phyloP scores from a whole-genome alignment of 2,329 filamentous ascomycete genomes.

The Penicillium sp. region DNA sequence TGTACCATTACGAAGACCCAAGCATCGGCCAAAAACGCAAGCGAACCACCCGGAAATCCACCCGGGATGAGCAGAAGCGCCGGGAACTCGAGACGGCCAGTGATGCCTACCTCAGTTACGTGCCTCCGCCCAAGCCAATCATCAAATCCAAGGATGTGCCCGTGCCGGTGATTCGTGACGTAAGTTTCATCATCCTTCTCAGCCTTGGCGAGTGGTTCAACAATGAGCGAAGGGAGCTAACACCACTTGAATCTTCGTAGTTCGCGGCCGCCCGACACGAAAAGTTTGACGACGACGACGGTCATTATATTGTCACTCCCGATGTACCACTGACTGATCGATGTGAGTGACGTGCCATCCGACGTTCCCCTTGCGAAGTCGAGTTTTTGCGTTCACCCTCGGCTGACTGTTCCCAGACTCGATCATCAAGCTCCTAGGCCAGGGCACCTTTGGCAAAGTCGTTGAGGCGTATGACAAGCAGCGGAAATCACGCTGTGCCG shows the following conservation, averaged over 20 bases:
- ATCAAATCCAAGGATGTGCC: constrained; percentile 85
- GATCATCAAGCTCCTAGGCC: constrained; percentile 86
- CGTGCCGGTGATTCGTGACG: constrained; percentile 63
- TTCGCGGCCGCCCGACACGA: constrained; percentile 57
- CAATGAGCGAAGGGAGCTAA: background rate
- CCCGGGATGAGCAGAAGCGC: constrained; percentile 79
- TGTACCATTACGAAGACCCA: constrained; percentile 67
- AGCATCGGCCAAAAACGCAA: constrained; percentile 86
- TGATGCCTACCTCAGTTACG: constrained; percentile 76
- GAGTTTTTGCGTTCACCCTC: constrained; percentile 20
- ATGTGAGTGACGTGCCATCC: constrained; percentile 66
- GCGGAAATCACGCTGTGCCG: constrained; percentile 80
- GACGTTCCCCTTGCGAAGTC: background rate
- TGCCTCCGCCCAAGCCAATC: constrained; percentile 83
- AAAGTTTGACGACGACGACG: constrained; percentile 94
- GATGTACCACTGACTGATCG: constrained; percentile 84
- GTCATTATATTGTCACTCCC: constrained; percentile 91
- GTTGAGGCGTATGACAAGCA: constrained; percentile 86
- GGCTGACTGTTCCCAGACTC: constrained; percentile 63
- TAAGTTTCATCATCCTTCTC: constrained; percentile 44
- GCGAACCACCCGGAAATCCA: constrained; percentile 75
- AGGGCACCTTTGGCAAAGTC: constrained; percentile 98
- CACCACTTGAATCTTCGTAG: constrained; percentile 33
- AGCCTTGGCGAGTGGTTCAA: background rate
- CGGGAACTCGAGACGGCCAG: constrained; percentile 72